These are phyloP conservation scores for Tephrocybe rancida DNA, from an alignment of 768 basidiomycete genomes.

Conservation along the genomic window DNA sequence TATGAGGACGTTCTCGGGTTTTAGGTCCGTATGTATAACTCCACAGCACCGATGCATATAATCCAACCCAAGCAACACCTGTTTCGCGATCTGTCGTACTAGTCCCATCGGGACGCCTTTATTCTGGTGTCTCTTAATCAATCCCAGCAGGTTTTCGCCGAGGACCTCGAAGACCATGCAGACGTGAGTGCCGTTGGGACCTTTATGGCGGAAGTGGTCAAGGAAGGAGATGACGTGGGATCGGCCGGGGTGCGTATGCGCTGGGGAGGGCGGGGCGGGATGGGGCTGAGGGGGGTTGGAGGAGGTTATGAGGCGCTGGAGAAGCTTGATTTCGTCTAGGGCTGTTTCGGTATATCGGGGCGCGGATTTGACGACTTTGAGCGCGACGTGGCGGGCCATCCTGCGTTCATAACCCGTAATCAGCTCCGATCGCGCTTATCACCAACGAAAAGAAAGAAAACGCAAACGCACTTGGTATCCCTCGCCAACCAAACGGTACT, in stretches of 20 bases:
- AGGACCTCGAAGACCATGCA: slow-evolving; percentile 99
- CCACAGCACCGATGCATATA: slow-evolving; percentile 98
- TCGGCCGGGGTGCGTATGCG: slow-evolving; percentile 82
- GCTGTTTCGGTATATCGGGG: slow-evolving; percentile 97
- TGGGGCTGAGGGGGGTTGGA: slow-evolving; percentile 52
- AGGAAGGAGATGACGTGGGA: slow-evolving; percentile 97
- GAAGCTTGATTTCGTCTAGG: slow-evolving; percentile 96
- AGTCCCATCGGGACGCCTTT: slow-evolving; percentile 94
- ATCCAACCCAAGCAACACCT: slow-evolving; percentile 91
- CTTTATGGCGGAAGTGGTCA: slow-evolving; percentile 96
- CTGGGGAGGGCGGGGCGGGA: slow-evolving; percentile 49
- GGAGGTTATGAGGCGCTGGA: slow-evolving; percentile 92
- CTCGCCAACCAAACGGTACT: slow-evolving; percentile 91
- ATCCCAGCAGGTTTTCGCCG: slow-evolving; percentile 92
- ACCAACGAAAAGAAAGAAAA: neutral
- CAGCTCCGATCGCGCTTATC: slow-evolving; percentile 6
- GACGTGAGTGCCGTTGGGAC: slow-evolving; percentile 95
- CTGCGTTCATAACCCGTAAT: slow-evolving; percentile 47
- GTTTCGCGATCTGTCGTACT: slow-evolving; percentile 96
- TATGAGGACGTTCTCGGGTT: slow-evolving; percentile 97
- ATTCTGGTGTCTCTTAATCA: slow-evolving; percentile 98
- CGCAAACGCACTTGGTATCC: slow-evolving; percentile 69
- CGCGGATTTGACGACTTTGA: slow-evolving; percentile 99
- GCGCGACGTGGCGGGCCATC: slow-evolving; percentile 93
- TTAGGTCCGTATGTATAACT: slow-evolving; percentile 96